These are phyloP conservation scores for Trichoderma brevicompactum DNA, from an alignment of 2,329 filamentous ascomycete genomes.

Conservation along the genomic window DNA sequence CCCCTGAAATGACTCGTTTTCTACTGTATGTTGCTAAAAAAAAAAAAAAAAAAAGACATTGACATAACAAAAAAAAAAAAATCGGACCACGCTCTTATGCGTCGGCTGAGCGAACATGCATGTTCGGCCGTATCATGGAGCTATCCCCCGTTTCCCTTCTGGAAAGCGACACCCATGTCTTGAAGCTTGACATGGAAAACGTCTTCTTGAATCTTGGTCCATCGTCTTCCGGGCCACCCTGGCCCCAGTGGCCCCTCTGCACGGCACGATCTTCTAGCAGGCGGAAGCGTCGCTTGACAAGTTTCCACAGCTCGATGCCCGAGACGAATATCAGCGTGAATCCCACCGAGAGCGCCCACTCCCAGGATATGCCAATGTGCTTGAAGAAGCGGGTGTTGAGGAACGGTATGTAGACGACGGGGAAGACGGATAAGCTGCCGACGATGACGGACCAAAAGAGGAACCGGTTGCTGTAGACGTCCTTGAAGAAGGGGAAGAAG, in stretches of 20 bases:
- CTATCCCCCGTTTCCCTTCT: slow-evolving; percentile 48
- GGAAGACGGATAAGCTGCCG: slow-evolving; percentile 66
- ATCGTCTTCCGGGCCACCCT: slow-evolving; percentile 55
- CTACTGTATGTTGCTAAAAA: neutral
- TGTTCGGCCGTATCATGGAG: slow-evolving; percentile 34
- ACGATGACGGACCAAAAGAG: slow-evolving; percentile 68
- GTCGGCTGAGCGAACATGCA: slow-evolving; percentile 16
- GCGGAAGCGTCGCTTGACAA: slow-evolving; percentile 61
- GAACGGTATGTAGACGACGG: slow-evolving; percentile 72
- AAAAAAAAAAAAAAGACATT: neutral
- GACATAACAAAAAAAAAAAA: neutral
- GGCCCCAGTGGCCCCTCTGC: slow-evolving; percentile 55
- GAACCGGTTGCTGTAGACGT: slow-evolving; percentile 72
- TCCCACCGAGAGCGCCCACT: slow-evolving; percentile 71
- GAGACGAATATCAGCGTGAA: slow-evolving; percentile 67
- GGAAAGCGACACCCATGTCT: slow-evolving; percentile 51
- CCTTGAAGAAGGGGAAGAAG: slow-evolving; percentile 60
- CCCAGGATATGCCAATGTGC: slow-evolving; percentile 73
- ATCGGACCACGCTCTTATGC: slow-evolving; percentile 8
- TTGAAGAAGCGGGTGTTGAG: slow-evolving; percentile 74
- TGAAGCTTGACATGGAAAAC: slow-evolving; percentile 58
- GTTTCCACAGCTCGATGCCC: slow-evolving; percentile 75
- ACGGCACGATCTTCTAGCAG: slow-evolving; percentile 59
- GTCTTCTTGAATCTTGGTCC: slow-evolving; percentile 52
- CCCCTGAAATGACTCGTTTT: slow-evolving; percentile 4